phyloP scores from a whole-genome alignment of 2,329 filamentous ascomycete genomes.

The Orbilia oligospora region DNA sequence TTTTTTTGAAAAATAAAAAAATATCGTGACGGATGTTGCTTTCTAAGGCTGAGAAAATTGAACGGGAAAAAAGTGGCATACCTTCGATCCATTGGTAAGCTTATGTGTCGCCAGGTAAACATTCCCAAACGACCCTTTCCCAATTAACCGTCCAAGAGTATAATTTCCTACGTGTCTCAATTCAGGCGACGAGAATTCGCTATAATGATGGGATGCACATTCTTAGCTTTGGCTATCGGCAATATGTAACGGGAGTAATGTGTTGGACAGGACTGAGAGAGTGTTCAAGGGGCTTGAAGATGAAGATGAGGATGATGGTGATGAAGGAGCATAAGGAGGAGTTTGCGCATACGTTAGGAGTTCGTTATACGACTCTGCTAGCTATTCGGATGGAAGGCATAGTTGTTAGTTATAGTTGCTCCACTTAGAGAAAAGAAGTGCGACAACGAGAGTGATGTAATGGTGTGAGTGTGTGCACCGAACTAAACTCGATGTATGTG shows the following conservation, averaged over 20 bases:
- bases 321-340: conserved; percentile 15
- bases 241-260: conserved; percentile 26
- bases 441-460: not conserved
- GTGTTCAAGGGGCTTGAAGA: conserved; percentile 21
- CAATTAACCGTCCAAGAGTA: conserved; percentile 88
- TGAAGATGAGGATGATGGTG: conserved; percentile 3
- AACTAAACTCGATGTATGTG: not conserved
- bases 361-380: conserved; percentile 96
- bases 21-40: not conserved
- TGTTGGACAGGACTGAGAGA: conserved; percentile 27
- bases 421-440: conserved; percentile 1
- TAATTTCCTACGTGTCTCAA: conserved; percentile 96
- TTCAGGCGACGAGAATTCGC: conserved; percentile 93
- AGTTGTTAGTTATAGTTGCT: conserved; percentile 31
- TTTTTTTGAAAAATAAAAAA: too few relatives aligned
- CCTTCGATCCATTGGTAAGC: conserved; percentile 98
- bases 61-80: conserved; percentile 66
- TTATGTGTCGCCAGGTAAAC: conserved; percentile 97
- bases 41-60: conserved; percentile 11
- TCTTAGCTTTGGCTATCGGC: conserved; percentile 27
- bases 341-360: conserved; percentile 82
- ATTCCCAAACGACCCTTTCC: conserved; percentile 98
- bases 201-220: conserved; percentile 67
- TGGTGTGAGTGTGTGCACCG: not conserved
- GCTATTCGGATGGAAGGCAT: conserved; percentile 71